phyloP scores from a whole-genome alignment of 768 basidiomycete genomes.

The Podaxis pistillaris region DNA sequence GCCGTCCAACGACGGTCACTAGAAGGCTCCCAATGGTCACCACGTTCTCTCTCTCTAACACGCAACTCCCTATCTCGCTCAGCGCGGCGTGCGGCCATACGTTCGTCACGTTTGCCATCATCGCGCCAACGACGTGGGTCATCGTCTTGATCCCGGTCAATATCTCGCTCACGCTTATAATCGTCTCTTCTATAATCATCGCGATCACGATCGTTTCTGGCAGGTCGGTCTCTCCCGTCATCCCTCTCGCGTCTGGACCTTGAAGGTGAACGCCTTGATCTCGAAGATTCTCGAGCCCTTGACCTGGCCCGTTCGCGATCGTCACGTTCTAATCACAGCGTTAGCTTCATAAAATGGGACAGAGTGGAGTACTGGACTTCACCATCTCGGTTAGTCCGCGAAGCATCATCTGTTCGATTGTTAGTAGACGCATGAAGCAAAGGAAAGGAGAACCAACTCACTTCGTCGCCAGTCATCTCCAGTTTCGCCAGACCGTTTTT shows the following conservation, averaged over 20 bases:
- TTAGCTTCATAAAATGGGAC: conserved; percentile 22
- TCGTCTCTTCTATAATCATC: conserved; percentile 36
- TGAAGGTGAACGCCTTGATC: conserved; percentile 58
- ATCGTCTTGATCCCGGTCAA: conserved; percentile 52
- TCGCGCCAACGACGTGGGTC: conserved; percentile 79
- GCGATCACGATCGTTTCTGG: conserved; percentile 31
- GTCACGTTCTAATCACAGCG: conserved; percentile 63
- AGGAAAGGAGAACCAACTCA: conserved; percentile 32
- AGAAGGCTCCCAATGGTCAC: conserved; percentile 45
- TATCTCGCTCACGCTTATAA: conserved; percentile 40
- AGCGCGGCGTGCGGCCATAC: conserved; percentile 61
- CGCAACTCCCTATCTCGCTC: conserved; percentile 47
- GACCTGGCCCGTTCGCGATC: conserved; percentile 66
- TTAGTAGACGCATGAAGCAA: conserved; percentile 15
- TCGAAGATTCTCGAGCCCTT: conserved; percentile 60
- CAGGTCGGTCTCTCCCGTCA: conserved; percentile 27
- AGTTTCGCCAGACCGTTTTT: conserved; percentile 70
- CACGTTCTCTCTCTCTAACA: conserved; percentile 40
- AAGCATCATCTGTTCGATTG: conserved; percentile 40
- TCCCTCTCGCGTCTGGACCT: conserved; percentile 47
- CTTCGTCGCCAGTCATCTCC: conserved; percentile 88
- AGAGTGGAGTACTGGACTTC: conserved; percentile 21
- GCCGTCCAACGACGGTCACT: conserved; percentile 56
- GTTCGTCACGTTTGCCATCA: conserved; percentile 79
- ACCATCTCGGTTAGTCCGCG: conserved; percentile 60